Base-by-base conservation (phyloP, 139 green algal species). In the Edaphochlamys debaryana region DNA sequence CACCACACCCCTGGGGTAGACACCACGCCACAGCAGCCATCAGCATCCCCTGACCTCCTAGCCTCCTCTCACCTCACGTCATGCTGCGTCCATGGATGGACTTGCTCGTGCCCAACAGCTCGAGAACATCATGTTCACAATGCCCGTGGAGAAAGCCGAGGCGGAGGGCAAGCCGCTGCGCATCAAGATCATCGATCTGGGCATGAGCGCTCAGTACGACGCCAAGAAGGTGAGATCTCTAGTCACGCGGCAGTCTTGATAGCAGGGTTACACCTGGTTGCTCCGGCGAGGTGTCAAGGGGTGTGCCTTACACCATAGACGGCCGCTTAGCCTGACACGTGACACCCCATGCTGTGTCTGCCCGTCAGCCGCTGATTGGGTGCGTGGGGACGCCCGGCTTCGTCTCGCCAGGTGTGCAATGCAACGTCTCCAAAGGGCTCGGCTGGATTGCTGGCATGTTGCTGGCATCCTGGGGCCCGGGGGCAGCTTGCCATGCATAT, bases 101-200 rank as follows among this genome's bases (percentile, higher is more conserved):
- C n/a, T n/a, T n/a, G n/a, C n/a, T n/a, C n/a, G n/a, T n/a, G n/a
- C n/a, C n/a, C n/a, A n/a, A n/a, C 80, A 80, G 82, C 87, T 85
- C 37, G 87, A 91, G 80, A 91, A 91, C 63, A 58, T 86, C 42
- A 74, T 91, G 52, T 83, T 89, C 56, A 75, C 69, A 41, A 69
- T 66, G 42, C 83, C 87, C 22, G 84, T 79, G 19, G 68, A 82
- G 34, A n/a, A 73, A 19, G 72, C 56, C n/a, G 30, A 72, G 25
- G 69, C 52, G 30, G 86, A 83, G 37, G 73, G 32, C 6, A 75
- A 72, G 70, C 79, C 68, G 20, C 66, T 87, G 20, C 64, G 80
- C 37, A 75, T 91, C 30, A 91, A 89, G 76, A 42, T 91, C 62
- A 87, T 91, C 13, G 87, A 91, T 67, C 74, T 91, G 66, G 87